A percentile compares a stretch with the other conserved stretches of the same genome.
These are phyloP conservation scores for Xanthoceras sorbifolium DNA, from an alignment of 345 rosid genomes.

Conservation along the genomic window DNA sequence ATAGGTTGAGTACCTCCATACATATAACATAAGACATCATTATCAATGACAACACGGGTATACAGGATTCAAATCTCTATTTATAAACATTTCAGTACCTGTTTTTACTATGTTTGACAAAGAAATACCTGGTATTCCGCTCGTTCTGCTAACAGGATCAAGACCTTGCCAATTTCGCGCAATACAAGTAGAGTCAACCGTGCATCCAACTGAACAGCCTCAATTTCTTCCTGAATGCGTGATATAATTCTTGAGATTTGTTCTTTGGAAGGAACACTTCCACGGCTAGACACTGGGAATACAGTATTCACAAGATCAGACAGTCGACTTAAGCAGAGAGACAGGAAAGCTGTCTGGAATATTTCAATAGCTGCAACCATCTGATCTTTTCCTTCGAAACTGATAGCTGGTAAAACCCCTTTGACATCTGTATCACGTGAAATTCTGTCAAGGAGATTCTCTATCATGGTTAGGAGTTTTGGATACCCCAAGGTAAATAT, in stretches of 20 bases:
- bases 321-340: constrained; percentile 72
- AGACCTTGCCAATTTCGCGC: constrained; percentile 83
- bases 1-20: background rate
- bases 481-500: constrained; percentile 92
- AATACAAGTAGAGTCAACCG: constrained; percentile 90
- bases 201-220: constrained; percentile 87
- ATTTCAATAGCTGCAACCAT: constrained; percentile 76
- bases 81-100: background rate
- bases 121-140: constrained; percentile 91
- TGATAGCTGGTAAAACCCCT: constrained; percentile 87
- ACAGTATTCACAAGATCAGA: constrained; percentile 87
- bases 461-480: constrained; percentile 78
- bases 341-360: constrained; percentile 91
- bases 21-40: background rate
- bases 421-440: constrained; percentile 80
- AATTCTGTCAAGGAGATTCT: constrained; percentile 87
- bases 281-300: constrained; percentile 93
- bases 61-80: background rate
- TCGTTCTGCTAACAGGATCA: constrained; percentile 74
- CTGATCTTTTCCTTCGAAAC: constrained; percentile 71
- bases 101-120: background rate
- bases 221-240: constrained; percentile 91
- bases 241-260: constrained; percentile 76
- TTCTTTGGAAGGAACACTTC: constrained; percentile 90
- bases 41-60: background rate